Evolutionary conservation across 2,329 filamentous ascomycete species (phyloP).

Genomic region (Lachnellula hyalina): DNA sequence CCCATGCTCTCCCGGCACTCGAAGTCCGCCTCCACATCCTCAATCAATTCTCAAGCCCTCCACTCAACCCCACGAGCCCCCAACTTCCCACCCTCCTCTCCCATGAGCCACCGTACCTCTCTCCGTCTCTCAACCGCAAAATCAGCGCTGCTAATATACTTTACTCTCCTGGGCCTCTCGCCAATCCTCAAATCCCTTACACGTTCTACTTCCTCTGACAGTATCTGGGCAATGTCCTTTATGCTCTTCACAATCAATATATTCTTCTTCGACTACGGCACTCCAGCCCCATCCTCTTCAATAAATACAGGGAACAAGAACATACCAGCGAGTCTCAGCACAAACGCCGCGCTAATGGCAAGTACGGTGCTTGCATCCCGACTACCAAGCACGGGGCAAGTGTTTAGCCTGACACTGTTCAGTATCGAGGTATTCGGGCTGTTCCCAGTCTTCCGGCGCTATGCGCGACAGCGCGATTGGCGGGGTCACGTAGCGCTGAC

Average conservation of each 20-base stretch:
- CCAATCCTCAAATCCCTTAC: constrained; percentile 98
- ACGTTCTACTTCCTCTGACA: constrained; percentile 83
- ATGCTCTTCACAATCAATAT: constrained; percentile 94
- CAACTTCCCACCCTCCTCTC: constrained; percentile 30
- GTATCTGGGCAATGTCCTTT: constrained; percentile 94
- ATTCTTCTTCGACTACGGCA: constrained; percentile 93
- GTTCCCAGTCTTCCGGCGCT: constrained; percentile 94
- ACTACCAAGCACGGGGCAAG: constrained; percentile 83
- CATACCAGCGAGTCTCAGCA: constrained; percentile 64
- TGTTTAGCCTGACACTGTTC: constrained; percentile 92
- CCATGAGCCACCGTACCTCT: constrained; percentile 40
- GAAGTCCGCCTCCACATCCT: constrained; percentile 50
- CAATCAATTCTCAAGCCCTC: constrained; percentile 41
- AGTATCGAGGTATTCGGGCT: constrained; percentile 95
- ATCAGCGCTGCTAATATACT: constrained; percentile 89
- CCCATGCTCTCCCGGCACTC: constrained; percentile 35
- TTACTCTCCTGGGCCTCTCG: constrained; percentile 81
- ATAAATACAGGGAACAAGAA: constrained; percentile 23
- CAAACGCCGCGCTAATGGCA: constrained; percentile 94
- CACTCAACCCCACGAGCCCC: constrained; percentile 17
- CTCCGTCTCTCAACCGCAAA: constrained; percentile 77
- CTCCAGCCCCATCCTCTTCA: constrained; percentile 54
- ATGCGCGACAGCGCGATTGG: constrained; percentile 78
- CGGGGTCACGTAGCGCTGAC: constrained; percentile 75
- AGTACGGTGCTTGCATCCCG: constrained; percentile 89